Evolutionary conservation across 2,329 filamentous ascomycete species (phyloP).

Genomic region (Cladobotryum mycophilum): DNA sequence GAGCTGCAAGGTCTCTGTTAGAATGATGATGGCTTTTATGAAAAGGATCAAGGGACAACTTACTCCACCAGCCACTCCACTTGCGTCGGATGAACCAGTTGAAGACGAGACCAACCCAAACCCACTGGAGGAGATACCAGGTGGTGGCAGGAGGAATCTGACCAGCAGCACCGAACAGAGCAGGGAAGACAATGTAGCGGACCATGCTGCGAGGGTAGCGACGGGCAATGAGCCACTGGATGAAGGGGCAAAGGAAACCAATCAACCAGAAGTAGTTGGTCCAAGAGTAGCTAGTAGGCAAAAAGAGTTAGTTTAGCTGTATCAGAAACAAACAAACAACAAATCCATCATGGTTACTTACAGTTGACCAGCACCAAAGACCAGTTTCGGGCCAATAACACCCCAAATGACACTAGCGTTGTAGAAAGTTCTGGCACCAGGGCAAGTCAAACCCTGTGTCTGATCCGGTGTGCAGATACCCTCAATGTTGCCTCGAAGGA

Average conservation of each 20-base stretch:
- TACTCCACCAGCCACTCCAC: conserved; percentile 50
- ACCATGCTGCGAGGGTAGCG: conserved; percentile 39
- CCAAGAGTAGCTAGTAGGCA: conserved; percentile 31
- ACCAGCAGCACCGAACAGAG: conserved; percentile 45
- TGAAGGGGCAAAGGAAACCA: conserved; percentile 40
- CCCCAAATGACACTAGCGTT: conserved; percentile 57
- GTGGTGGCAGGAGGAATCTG: conserved; percentile 50
- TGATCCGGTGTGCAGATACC: conserved; percentile 46
- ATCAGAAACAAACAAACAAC: not conserved
- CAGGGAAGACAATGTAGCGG: conserved; percentile 46
- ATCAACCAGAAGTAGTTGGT: conserved; percentile 52
- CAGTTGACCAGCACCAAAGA: conserved; percentile 31
- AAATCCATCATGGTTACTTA: conserved; percentile 1
- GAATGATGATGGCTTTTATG: not conserved
- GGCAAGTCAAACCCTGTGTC: conserved; percentile 48
- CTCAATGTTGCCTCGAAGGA: conserved; percentile 41
- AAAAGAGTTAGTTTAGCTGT: conserved; percentile 17
- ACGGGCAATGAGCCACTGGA: conserved; percentile 43
- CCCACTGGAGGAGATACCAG: conserved; percentile 50
- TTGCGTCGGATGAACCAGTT: conserved; percentile 45
- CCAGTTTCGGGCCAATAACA: conserved; percentile 40
- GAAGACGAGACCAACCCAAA: conserved; percentile 49
- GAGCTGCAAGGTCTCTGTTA: conserved; percentile 10
- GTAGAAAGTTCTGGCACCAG: conserved; percentile 53
- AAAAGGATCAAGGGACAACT: conserved; percentile 21